Evolutionary conservation across 805 yeast genomes (phyloP), one percentile per base, ranked within the genome.

Genomic region (Yamadazyma phyllophila): DNA sequence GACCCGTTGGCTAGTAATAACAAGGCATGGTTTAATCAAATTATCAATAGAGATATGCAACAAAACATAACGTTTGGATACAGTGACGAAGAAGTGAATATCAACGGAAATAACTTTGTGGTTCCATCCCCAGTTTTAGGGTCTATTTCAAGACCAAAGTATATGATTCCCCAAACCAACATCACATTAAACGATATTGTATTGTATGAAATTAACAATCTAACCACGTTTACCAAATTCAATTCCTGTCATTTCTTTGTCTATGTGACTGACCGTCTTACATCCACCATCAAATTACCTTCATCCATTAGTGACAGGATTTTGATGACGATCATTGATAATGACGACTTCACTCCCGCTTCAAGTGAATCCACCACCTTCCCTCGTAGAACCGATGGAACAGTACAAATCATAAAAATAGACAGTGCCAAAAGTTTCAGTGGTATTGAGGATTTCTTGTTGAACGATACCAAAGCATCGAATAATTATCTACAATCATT

Each of bases 1-100:
- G 76, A 71, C 45, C 77, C 77, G 5, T 57, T 71, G 41, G 60
- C 76, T 11, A 55, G 51, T 10, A 53, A 52, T 10, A 68, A 65
- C 46, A 47, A 55, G 16, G n/a, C 29, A 11, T 68, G 75, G 75
- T 66, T 62, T 20, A 39, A 56, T n/a, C 39, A 50, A 24, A 47
- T 71, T 4, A 52, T 36, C 7, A 36, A 41, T 3, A 56, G 76
- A 37, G 26, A 54, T 14, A 45, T 56, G 9, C 26, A 43, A 1
- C 45, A 46, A 8, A 61, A 57, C 36, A 60, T 59, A 42, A 41
- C 43, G 9, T 62, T 69, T 41, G 38, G 41, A 5, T 62, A 54
- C 32, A 46, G 46, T 10, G 43, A 32, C 12, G 46, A 34, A 7
- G 32, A 7, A 11, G 15, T 16, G 26, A 46, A 46, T n/a, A 32